Conservation (phyloP, 768 basidiomycete genomes). For the Naganishia vaughanmartiniae region DNA sequence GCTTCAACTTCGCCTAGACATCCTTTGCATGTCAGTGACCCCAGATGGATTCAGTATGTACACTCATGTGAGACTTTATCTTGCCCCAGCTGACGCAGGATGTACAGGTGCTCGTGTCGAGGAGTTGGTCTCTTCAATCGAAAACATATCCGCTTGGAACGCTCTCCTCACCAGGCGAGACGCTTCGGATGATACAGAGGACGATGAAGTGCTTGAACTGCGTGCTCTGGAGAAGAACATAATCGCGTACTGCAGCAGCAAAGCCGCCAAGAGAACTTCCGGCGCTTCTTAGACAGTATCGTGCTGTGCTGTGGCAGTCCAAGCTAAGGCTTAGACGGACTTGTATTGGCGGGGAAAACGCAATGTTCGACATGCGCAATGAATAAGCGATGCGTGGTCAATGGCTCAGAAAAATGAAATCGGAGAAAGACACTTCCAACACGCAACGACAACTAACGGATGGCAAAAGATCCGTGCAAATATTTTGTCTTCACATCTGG, state of each 20-base stretch:
- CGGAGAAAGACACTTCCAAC: too few species aligned
- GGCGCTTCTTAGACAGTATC: too few species aligned
- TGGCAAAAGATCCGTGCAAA: too few species aligned
- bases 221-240: conserved; percentile 21
- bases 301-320: background rate
- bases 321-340: background rate
- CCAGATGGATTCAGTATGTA: conserved; percentile 17
- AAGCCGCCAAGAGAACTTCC: background rate
- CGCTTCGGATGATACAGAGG: conserved; percentile 4
- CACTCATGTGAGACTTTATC: background rate
- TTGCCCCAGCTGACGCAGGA: background rate
- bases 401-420: too few species aligned
- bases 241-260: conserved; percentile 14
- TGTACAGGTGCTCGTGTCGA: conserved; percentile 8
- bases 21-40: conserved; percentile 18
- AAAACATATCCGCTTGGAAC: conserved; percentile 5
- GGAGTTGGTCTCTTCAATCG: background rate
- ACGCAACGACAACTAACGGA: too few species aligned
- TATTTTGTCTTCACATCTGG: too few species aligned
- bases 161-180: conserved; percentile 12
- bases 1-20: background rate
- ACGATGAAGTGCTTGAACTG: conserved; percentile 7
- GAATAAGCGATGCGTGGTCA: too few species aligned
- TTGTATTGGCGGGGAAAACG: background rate
- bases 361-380: too few species aligned